phyloP scores from a whole-genome alignment of 2,329 filamentous ascomycete genomes.

The Microsporum audouinii region DNA sequence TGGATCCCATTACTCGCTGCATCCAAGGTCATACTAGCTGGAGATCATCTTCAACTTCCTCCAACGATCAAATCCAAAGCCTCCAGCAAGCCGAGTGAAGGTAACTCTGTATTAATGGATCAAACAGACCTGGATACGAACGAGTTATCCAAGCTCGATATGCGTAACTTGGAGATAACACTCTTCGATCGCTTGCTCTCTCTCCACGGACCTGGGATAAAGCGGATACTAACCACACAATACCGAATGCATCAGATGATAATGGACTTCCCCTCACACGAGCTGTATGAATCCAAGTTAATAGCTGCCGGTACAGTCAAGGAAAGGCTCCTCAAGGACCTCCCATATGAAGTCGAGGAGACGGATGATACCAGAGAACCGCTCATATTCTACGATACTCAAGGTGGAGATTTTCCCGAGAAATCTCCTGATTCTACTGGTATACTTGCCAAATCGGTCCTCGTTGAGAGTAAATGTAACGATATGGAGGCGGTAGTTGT shows the following conservation, averaged over 20 bases:
- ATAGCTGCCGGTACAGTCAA: constrained; percentile 71
- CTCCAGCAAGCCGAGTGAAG: constrained; percentile 23
- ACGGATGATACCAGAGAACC: constrained; percentile 82
- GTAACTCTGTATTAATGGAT: constrained; percentile 12
- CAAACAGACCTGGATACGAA: constrained; percentile 40
- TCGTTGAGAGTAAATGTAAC: constrained; percentile 79
- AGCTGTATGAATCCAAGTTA: constrained; percentile 73
- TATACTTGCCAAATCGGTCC: constrained; percentile 35
- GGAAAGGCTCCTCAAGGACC: constrained; percentile 58
- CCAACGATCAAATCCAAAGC: constrained; percentile 77
- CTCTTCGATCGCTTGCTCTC: constrained; percentile 80
- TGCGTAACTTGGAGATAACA: constrained; percentile 62
- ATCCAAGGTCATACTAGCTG: constrained; percentile 78
- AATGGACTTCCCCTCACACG: constrained; percentile 84
- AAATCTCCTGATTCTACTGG: constrained; percentile 61
- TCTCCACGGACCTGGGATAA: constrained; percentile 71
- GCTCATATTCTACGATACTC: constrained; percentile 88
- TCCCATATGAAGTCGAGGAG: constrained; percentile 65
- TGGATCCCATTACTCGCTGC: constrained; percentile 79
- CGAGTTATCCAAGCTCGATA: constrained; percentile 25
- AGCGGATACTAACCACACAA: constrained; percentile 90
- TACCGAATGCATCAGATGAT: constrained; percentile 97
- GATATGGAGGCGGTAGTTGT: constrained; percentile 80
- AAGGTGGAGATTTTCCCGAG: constrained; percentile 85
- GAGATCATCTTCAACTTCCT: constrained; percentile 86